Evolutionary conservation across 495 filamentous ascomycete species (phyloP).

Genomic region (Opeltia flavorubescens): DNA sequence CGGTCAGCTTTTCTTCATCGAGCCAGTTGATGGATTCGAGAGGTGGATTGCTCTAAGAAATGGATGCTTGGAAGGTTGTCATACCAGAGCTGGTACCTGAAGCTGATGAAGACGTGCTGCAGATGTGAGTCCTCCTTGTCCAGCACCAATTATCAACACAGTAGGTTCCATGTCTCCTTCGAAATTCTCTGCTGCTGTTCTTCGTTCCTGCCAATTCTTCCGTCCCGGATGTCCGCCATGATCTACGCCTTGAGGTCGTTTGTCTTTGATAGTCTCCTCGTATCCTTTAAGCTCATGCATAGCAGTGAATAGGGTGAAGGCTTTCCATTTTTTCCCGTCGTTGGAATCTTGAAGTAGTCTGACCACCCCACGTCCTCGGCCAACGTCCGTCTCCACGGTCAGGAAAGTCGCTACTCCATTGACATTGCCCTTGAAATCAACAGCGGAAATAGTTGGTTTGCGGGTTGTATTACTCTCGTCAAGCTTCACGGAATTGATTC

Average conservation of each 20-base stretch:
- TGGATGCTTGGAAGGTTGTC: too few species aligned
- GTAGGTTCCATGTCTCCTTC: constrained; percentile 38
- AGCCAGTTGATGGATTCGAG: too few species aligned
- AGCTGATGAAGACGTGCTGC: constrained; percentile 64
- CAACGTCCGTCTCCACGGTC: constrained; percentile 33
- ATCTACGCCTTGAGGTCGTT: constrained; percentile 35
- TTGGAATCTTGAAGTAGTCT: constrained; percentile 36
- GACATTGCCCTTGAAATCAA: constrained; percentile 26
- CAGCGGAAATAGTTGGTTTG: constrained; percentile 29
- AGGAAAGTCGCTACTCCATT: constrained; percentile 30
- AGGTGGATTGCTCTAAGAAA: too few species aligned
- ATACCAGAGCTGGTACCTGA: constrained; percentile 42
- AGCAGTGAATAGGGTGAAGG: constrained; percentile 49
- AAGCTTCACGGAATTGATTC: constrained; percentile 32
- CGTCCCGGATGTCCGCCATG: constrained; percentile 32
- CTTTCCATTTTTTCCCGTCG: constrained; percentile 38
- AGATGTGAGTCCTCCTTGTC: constrained; percentile 41
- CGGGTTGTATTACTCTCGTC: constrained; percentile 30
- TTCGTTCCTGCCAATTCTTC: constrained; percentile 52
- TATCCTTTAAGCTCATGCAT: constrained; percentile 36
- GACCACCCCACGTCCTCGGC: constrained; percentile 42
- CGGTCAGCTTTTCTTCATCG: too few species aligned
- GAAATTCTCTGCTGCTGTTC: constrained; percentile 42
- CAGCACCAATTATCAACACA: constrained; percentile 48
- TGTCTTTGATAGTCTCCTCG: constrained; percentile 36